Base-by-base conservation (phyloP, 306 rosid genomes). In the Astragalus glycyphyllos region DNA sequence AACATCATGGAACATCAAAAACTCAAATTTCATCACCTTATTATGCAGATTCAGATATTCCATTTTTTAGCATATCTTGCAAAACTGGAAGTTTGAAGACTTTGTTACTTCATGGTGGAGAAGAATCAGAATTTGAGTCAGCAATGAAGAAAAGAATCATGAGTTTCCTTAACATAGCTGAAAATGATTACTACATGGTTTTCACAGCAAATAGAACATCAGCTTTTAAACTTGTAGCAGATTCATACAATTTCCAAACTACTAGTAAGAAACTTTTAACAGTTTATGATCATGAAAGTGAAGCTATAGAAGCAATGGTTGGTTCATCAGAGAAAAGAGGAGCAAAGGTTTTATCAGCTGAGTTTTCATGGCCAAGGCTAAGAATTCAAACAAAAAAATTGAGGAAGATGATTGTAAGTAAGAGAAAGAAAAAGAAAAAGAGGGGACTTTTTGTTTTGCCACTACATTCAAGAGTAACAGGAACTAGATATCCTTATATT, bases 171-270 rank as follows among this genome's bases (percentile, higher is more conserved):
- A 90, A 89, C 61, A 72, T 94, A 49, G 83, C 90, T 0, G 95
- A 86, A 47, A 80, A 34, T 13, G 98, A 94, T 58, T 94, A 94
- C 79, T 76, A 68, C 83, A 87, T 94, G 90, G 89, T 94, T 72
- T 94, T 94, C 80, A 94, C 98, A 5, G 94, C 98, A 42, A 94
- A 90, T 47, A 86, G 97, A 82, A 86, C 97, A 7, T 80, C 97
- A 0, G 97, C 98, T 42, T 94, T 94, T 69, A 94, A 89, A 45
- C 90, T 94, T 31, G 77, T 90, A 4, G 90, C 97, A 17, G 94
- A 89, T 51, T 84, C 92, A 5, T 94, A 94, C 69, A 88, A 92
- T 0, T 94, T 84, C 62, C 85, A 87, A 50, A 41, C 79, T 0
- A 41, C 79, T 0, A 83, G 87, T 44, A 69, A 68, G 31, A 87